Evolutionary conservation across 2,329 filamentous ascomycete genomes (phyloP), one percentile per base, ranked within the genome.

Genomic region (Hymenoscyphus repandus): DNA sequence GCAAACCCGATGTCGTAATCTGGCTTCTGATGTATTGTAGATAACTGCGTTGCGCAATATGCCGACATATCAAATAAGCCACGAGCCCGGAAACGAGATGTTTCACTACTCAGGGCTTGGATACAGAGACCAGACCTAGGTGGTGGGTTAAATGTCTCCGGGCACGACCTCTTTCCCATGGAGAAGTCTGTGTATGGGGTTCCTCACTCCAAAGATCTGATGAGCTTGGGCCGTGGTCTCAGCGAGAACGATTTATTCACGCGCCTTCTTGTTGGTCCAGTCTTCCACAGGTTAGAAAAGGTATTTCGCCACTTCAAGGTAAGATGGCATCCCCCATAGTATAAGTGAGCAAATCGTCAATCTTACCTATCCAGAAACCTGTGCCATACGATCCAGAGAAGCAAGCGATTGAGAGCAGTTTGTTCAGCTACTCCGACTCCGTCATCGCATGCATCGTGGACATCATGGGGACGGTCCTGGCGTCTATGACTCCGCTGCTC

Each of bases 401-500:
- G 7, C 48, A 22, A 15, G 17, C 3, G 1, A 11, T 3, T 1
- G 33, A 45, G 20, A 40, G 34, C 27, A 50, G 34, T 18, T 12
- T 45, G 7, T 45, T 40, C 27, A 12, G 15, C 18, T 50, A 50
- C 20, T 45, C 48, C n/a, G 48, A 50, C 13, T 5, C 11, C 11
- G 7, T 6, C n/a, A 43, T 51, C 9, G 31, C 36, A 6, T 12
- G 22, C 12, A 20, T 27, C 2, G 33, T 46, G 3, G 32, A 52
- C 27, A 54, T 61, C 34, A 38, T 63, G 13, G 57, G 58, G 10
- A 56, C 61, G 1, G 39, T 57, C 6, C 41, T 58, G 1, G 55
- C 58, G 7, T 58, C 56, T 7, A 41, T 58, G 10, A 49, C 61
- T 4, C 54, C 60, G 3, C 47, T 61, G 17, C 47, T 56, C 1